Evolutionary conservation across 2,329 filamentous ascomycete species (phyloP), one percentile per base, ranked within the genome.

Genomic region (Pyricularia pennisetigena): DNA sequence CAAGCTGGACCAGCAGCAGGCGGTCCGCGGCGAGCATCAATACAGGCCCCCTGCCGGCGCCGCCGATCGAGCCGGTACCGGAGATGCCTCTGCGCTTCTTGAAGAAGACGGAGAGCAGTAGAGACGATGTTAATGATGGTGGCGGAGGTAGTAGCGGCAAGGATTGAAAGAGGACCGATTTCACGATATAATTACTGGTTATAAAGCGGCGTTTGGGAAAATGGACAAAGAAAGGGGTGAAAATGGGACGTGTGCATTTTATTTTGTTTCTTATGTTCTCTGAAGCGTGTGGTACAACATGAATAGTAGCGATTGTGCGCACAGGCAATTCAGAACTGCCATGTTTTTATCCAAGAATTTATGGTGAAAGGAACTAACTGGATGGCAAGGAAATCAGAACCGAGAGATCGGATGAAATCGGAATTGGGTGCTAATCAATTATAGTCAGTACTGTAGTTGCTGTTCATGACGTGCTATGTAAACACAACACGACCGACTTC

Each of bases 31-130:
- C 59, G 10, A 62, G 59, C 26, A 29, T 26, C 23, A 61, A 3
- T 16, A 20, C 24, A 12, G 59, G 59, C 4, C 23, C 57, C 6
- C 57, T 26, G 20, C 23, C 23, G 26, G 26, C 14, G 59, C 12
- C 28, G 10, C 24, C 24, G 14, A 20, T 28, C 24, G 59, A 62
- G 26, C 59, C 65, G 26, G 65, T 66, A 24, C 65, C 65, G 30
- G 54, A 66, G 41, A 41, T 66, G 41, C 65, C 65, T 12, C 23
- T 66, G 24, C 65, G 65, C 14, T 66, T 57, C 65, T 49, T 66
- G 41, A 30, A 30, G 4, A 41, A 24, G 41, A 41, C 35, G 7
- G 41, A 66, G 8, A 57, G 65, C 16, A 66, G 16, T 3, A 62
- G 20, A 28, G 28, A 28, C 2, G 28, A 28, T 29, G 28, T 26